Evolutionary conservation across 345 rosid genomes (phyloP), one percentile per base, ranked within the genome.

Genomic region (Arabidopsis arenosa): DNA sequence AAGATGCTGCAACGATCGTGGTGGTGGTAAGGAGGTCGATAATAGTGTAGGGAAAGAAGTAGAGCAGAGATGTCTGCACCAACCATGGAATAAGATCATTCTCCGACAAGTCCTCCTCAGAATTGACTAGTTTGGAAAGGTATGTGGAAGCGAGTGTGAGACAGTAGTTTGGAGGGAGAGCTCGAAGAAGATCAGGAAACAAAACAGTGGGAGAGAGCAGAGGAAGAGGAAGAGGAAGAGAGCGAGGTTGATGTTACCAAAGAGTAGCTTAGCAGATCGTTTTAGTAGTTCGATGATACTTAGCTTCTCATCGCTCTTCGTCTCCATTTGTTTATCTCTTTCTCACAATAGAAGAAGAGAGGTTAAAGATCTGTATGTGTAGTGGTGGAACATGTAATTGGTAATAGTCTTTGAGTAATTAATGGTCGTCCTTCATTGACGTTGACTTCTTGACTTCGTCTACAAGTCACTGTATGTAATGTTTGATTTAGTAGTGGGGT

Each of bases 141-240:
- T 40, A 39, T 21, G 26, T 37, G n/a, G 28, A 30, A 33, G 74
- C 15, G 15, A 54, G 53, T 3, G 62, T 3, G 62, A 41, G 48
- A 85, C 5, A 0, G 76, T 47, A 9, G 75, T 54, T 8, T 75
- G 82, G 17, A 81, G 74, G 9, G 72, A 36, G 8, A 63, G 36
- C 52, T 85, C 80, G 2, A 71, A 77, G 75, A 75, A 48, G 48
- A 75, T 17, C 57, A 75, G 72, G 82, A 73, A 65, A 80, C 55
- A 73, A 18, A 85, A 70, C 9, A 75, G 58, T 15, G 89, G 86
- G 8, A 81, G 41, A 58, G 81, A 81, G 5, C 68, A 54, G 30
- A 83, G 8, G 13, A 79, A 23, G 23, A 83, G 8, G 13, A 79
- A 23, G 23, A 48, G 66, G 54, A 75, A 57, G 71, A 77, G 32